Evolutionary conservation across 139 green algal genomes (phyloP), one percentile per base, ranked within the genome.

Genomic region (Mychonastes homosphaera): DNA sequence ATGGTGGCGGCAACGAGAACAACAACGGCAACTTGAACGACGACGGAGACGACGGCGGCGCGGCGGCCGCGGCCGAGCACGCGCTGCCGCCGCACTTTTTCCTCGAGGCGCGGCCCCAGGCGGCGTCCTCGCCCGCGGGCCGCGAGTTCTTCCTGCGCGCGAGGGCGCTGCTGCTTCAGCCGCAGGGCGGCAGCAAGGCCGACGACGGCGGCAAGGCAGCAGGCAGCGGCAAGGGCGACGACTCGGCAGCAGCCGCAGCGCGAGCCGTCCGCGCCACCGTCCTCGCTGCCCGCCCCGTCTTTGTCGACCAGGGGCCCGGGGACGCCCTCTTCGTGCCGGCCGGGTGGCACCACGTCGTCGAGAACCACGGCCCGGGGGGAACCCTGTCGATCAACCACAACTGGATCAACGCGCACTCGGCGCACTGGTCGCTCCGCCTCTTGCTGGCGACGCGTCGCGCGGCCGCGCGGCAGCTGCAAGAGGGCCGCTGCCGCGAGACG

Each of bases 311-410:
- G 76, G 69, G 67, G 23, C 27, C 71, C 9, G 87, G 84, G 1
- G 83, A 95, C 30, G 74, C 75, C 1, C 64, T 97, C 44, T 97
- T 95, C 72, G 86, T 97, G 35, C 90, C 90, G n/a, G 81, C 73
- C 44, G 84, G 83, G 15, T 97, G 90, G 90, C 75, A 81, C 56
- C 90, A 97, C 70, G 79, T 76, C 16, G 89, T 94, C 29, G 58
- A 77, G 13, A 97, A 97, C 65, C 38, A 89, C 41, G 72, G 74
- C 0, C 69, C 81, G 56, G n/a, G n/a, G n/a, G n/a, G n/a, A n/a
- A 84, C 76, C 9, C 57, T 92, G 26, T 84, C 70, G 34, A 83
- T 93, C 62, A 95, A 95, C 70, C 83, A 93, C 74, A 95, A 91
- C 70, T 91, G 84, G 81, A 30, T 84, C 18, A 88, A 88, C 47